phyloP scores from a whole-genome alignment of 2,329 filamentous ascomycete genomes.

The Fusarium camptoceras region DNA sequence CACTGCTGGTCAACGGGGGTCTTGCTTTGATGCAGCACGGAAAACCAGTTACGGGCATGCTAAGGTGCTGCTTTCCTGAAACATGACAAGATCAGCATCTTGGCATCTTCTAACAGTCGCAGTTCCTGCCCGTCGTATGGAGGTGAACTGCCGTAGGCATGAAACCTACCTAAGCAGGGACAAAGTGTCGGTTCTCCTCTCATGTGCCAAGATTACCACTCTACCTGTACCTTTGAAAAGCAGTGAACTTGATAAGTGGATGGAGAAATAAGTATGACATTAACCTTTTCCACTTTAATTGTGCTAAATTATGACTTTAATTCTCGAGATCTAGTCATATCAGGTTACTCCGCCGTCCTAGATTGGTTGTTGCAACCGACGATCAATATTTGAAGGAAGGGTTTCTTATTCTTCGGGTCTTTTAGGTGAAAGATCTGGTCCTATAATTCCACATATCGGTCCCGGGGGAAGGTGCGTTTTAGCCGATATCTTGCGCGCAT shows the following conservation, averaged over 20 bases:
- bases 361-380: conserved; percentile 7
- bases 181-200: neutral
- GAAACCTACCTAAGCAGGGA: neutral
- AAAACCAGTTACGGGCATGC: neutral
- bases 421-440: neutral
- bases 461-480: neutral
- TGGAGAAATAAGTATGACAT: conserved; percentile 20
- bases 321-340: conserved; percentile 1
- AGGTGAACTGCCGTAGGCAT: neutral
- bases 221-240: neutral
- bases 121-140: neutral
- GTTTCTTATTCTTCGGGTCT: neutral
- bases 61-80: conserved; percentile 25
- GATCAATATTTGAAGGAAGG: neutral
- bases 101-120: conserved; percentile 17
- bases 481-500: neutral
- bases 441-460: neutral
- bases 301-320: conserved; percentile 18
- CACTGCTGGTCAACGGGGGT: conserved; percentile 26
- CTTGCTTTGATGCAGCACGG: neutral
- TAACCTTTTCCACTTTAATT: conserved; percentile 26
- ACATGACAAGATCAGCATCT: conserved; percentile 37
- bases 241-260: conserved; percentile 15
- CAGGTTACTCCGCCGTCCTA: neutral
- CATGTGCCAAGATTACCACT: conserved; percentile 11